Evolutionary conservation across 2,329 filamentous ascomycete genomes (phyloP), one percentile per base, ranked within the genome.

Genomic region (Pseudogymnoascus sp.): DNA sequence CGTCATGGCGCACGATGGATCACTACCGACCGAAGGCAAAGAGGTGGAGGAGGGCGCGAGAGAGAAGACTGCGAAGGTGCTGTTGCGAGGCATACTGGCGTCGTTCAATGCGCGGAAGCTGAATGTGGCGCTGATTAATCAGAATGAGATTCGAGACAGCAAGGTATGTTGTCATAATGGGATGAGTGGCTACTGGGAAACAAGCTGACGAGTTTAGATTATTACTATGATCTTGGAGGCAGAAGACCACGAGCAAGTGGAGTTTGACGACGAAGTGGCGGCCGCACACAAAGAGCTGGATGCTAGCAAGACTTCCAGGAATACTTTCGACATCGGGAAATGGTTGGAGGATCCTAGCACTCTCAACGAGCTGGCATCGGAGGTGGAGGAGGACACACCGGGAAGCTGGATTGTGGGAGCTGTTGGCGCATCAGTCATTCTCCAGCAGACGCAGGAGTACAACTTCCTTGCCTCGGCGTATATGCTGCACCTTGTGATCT

Each of bases 1-100:
- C 67, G 75, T 91, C 61, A 82, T 92, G 77, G 84, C 82, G 61
- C 86, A 89, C 67, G 86, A 90, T 71, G 88, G 86, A 16, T 69
- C 74, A 56, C 62, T 59, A 8, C 61, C 63, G 10, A 43, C 59
- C 6, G 26, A 35, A 11, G 8, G 24, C 8, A 56, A 19, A 12
- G 38, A 61, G 61, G 64, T 56, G n/a, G 24, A 26, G 6, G 40
- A 43, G 3, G 61, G 63, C 16, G 65, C 65, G n/a, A 62, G 62
- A 19, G 67, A 68, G 40, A 64, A 61, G 24, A 43, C 28, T 37
- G 64, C 61, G n/a, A 74, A 67, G 61, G 63, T 62, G 28, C 68
- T 67, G 63, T 70, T 72, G 79, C 68, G 69, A 38, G 70, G 69
- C 4, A 77, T 85, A 69, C 84, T 89, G 40, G 78, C 81, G 62